These are phyloP conservation scores for Phytophthora idaei DNA, from an alignment of 352 stramenopile genomes.

Conservation along the genomic window DNA sequence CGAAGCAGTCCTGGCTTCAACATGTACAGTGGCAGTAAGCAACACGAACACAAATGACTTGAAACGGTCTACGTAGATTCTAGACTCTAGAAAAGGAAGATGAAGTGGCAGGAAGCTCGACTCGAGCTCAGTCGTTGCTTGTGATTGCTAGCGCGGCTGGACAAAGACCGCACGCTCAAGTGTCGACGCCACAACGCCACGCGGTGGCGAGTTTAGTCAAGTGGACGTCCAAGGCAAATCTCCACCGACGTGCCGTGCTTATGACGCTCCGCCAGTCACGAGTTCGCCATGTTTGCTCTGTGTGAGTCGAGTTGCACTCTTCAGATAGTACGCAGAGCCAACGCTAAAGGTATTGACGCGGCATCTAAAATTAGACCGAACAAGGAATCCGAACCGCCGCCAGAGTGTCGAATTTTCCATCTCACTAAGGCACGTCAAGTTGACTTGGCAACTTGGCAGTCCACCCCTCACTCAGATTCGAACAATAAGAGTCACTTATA, in stretches of 20 bases:
- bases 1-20: neutral
- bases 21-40: neutral
- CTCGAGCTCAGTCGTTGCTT: neutral
- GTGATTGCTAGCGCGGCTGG: neutral
- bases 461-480: conserved; percentile 2
- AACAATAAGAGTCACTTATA: neutral
- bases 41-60: conserved; percentile 5
- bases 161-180: neutral
- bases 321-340: conserved; percentile 7
- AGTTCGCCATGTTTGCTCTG: neutral
- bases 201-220: neutral
- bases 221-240: neutral
- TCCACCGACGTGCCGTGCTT: neutral
- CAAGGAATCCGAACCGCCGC: neutral
- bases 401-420: neutral
- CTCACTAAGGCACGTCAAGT: neutral
- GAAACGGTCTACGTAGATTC: too few species aligned
- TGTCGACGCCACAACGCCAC: neutral
- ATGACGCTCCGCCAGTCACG: neutral
- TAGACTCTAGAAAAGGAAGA: too few species aligned
- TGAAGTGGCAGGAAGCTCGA: too few species aligned
- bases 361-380: neutral
- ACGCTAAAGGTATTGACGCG: conserved; percentile 20
- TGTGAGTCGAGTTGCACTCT: conserved; percentile 21
- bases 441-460: neutral